These are phyloP conservation scores for Kitagawia praeruptora DNA, from an alignment of 129 eudicot genomes.

Conservation along the genomic window DNA sequence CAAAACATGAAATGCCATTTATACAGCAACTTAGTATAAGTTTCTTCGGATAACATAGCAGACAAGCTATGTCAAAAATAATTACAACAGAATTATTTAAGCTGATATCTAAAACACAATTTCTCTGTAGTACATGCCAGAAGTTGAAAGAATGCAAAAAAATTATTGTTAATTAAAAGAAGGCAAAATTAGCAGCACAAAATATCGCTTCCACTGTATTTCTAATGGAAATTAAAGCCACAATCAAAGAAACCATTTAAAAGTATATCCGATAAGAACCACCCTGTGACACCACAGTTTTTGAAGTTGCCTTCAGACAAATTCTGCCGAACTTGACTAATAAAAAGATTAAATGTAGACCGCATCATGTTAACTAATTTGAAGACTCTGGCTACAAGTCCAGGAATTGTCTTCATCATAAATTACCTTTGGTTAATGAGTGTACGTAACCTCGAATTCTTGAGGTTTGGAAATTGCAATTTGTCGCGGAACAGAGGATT, in stretches of 20 bases:
- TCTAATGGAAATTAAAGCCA: neutral
- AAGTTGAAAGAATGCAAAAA: neutral
- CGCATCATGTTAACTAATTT: neutral
- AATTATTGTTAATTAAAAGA: neutral
- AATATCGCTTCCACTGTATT: neutral
- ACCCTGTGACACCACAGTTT: neutral
- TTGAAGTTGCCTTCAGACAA: neutral
- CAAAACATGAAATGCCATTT: slow-evolving; percentile 4
- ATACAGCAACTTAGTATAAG: slow-evolving; percentile 4
- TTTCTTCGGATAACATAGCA: neutral
- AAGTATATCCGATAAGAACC: neutral
- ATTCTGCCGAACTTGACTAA: neutral
- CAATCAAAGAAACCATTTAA: neutral
- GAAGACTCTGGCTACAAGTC: neutral
- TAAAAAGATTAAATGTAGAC: neutral
- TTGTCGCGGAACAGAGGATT: slow-evolving; percentile 88
- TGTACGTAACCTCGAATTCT: slow-evolving; percentile 75
- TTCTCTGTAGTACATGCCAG: neutral
- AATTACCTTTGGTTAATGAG: slow-evolving; percentile 79
- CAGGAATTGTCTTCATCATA: neutral
- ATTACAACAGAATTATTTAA: neutral
- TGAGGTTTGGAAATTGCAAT: slow-evolving; percentile 74
- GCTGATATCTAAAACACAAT: neutral
- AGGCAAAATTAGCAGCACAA: neutral
- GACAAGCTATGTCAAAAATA: neutral